Percentiles rank a stretch among this genome's conserved stretches.
Conservation (phyloP, 2,329 filamentous ascomycete species). For the Hymenoscyphus salicellus region DNA sequence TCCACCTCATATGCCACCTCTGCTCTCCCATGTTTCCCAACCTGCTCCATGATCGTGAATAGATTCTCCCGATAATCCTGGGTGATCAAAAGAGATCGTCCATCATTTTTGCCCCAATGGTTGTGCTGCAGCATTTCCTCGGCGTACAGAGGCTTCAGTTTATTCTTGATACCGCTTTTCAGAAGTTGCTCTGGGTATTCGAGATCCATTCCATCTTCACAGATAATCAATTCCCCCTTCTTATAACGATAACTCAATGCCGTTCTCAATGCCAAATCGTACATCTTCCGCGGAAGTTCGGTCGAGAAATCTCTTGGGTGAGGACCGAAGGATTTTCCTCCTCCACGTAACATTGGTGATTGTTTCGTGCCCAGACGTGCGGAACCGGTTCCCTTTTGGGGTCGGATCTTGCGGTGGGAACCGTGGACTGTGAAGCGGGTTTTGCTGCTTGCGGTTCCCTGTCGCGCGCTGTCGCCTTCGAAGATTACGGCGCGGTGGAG, state of each 20-base stretch:
- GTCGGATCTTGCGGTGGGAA: slow-evolving; percentile 74
- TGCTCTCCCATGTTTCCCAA: slow-evolving; percentile 65
- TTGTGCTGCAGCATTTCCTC: slow-evolving; percentile 68
- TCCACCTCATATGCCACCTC: slow-evolving; percentile 77
- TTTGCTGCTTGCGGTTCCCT: slow-evolving; percentile 81
- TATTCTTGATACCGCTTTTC: neutral
- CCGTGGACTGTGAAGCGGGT: slow-evolving; percentile 80
- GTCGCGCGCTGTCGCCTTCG: slow-evolving; percentile 84
- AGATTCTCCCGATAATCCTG: slow-evolving; percentile 58
- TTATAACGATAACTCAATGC: slow-evolving; percentile 89
- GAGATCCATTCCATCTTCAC: slow-evolving; percentile 75
- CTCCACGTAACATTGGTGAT: slow-evolving; percentile 77
- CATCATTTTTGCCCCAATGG: slow-evolving; percentile 62
- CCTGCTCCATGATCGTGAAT: slow-evolving; percentile 61
- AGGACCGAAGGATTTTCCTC: slow-evolving; percentile 87
- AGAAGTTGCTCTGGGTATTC: slow-evolving; percentile 29
- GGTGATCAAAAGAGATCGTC: slow-evolving; percentile 75
- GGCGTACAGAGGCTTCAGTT: slow-evolving; percentile 53
- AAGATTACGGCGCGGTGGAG: slow-evolving; percentile 89
- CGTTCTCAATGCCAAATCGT: slow-evolving; percentile 92
- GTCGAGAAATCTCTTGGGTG: slow-evolving; percentile 89
- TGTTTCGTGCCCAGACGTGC: slow-evolving; percentile 80
- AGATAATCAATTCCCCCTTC: slow-evolving; percentile 80
- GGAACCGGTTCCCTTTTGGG: slow-evolving; percentile 80
- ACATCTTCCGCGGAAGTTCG: slow-evolving; percentile 79